Conservation (phyloP, 345 rosid genomes). For the Streptanthus diversifolius region DNA sequence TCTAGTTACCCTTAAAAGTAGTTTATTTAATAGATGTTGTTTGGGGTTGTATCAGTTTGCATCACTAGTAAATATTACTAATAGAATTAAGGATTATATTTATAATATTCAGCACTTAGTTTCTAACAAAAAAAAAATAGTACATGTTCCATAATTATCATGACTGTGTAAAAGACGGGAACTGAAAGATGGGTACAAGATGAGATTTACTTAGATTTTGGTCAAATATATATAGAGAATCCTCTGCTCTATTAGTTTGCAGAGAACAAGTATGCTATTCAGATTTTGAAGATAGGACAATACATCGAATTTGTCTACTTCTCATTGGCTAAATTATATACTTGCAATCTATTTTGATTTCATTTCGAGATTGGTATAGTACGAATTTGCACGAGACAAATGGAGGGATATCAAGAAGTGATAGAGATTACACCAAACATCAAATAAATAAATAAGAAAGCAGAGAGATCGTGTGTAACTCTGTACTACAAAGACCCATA, state of each 20-base stretch:
- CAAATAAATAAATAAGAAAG: background rate
- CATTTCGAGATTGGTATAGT: background rate
- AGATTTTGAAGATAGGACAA: constrained; percentile 1
- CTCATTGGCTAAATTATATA: constrained; percentile 14
- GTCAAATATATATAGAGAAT: constrained; percentile 8
- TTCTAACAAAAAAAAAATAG: background rate
- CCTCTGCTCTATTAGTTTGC: background rate
- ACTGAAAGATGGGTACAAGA: background rate
- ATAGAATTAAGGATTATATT: no score
- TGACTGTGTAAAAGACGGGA: background rate
- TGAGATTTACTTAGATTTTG: constrained; percentile 14
- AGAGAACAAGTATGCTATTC: constrained; percentile 1
- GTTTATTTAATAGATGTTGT: no score
- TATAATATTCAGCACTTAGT: no score
- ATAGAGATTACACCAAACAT: background rate
- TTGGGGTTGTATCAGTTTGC: no score
- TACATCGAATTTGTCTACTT: constrained; percentile 18
- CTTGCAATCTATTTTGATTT: constrained; percentile 16
- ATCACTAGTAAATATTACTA: no score
- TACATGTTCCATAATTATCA: background rate
- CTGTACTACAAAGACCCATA: background rate
- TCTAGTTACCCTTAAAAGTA: no score
- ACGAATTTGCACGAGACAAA: constrained; percentile 2
- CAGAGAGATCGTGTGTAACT: background rate
- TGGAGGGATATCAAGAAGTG: background rate